A percentile compares a stretch with the other conserved stretches of the same genome.
Conservation (phyloP, 208 protist species). For the Trypanosoma avium region DNA sequence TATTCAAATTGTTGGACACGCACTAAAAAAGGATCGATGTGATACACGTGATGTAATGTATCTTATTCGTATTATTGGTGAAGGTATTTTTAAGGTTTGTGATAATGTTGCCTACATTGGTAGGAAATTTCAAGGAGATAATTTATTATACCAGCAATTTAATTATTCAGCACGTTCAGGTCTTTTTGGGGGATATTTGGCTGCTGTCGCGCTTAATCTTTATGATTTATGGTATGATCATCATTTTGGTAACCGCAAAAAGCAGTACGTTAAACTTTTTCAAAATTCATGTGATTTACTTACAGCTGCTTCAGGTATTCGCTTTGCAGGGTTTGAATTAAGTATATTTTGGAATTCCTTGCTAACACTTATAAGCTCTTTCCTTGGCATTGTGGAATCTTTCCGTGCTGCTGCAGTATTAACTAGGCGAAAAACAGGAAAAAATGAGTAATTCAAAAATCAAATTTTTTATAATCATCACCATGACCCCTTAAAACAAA, state of each 20-base stretch:
- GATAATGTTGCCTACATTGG: constrained; percentile 82
- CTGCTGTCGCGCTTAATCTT: constrained; percentile 54
- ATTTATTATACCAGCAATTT: constrained; percentile 30
- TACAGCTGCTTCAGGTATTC: constrained; percentile 25
- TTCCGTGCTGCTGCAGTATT: constrained; percentile 3
- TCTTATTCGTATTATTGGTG: constrained; percentile 63
- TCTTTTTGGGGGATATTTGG: constrained; percentile 71
- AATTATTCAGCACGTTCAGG: constrained; percentile 40
- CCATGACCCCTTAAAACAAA: no score
- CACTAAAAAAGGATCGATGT: constrained; percentile 46
- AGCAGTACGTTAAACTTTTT: constrained; percentile 44
- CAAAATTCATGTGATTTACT: constrained; percentile 78
- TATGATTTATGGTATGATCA: constrained; percentile 52
- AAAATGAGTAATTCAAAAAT: no score
- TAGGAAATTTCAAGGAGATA: constrained; percentile 38
- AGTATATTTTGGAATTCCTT: constrained; percentile 25
- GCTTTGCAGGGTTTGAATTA: constrained; percentile 10
- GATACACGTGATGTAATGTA: constrained; percentile 57
- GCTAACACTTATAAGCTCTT: constrained; percentile 70
- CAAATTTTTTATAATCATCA: no score
- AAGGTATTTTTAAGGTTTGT: constrained; percentile 73
- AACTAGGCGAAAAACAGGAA: background rate
- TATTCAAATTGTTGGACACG: constrained; percentile 53
- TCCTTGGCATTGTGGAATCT: constrained; percentile 40
- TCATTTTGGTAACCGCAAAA: constrained; percentile 32